These are phyloP conservation scores for Lepidium africanum DNA, from an alignment of 345 rosid species.

Conservation along the genomic window DNA sequence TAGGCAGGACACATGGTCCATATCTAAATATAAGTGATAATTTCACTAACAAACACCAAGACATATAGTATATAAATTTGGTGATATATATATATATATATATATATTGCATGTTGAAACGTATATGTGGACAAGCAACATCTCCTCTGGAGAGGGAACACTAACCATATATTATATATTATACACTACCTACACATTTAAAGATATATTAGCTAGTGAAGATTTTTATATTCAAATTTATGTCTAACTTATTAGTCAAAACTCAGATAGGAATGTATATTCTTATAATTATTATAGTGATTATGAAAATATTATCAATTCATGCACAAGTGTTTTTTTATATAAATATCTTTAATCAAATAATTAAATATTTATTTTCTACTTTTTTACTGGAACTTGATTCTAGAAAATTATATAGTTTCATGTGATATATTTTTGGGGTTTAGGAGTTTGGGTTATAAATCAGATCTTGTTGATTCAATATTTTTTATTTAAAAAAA, in stretches of 20 bases:
- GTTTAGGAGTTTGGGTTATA: too few relatives aligned
- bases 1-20: conserved; percentile 3
- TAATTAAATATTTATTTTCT: too few relatives aligned
- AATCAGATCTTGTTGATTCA: too few relatives aligned
- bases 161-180: neutral
- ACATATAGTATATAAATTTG: neutral
- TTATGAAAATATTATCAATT: neutral
- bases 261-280: neutral
- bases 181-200: conserved; percentile 11
- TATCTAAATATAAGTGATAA: neutral
- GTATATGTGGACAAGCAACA: conserved; percentile 7
- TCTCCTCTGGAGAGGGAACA: neutral
- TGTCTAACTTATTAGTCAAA: neutral
- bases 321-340: too few relatives aligned
- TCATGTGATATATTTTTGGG: too few relatives aligned
- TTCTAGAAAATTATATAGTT: too few relatives aligned
- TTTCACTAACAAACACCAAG: neutral
- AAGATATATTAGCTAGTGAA: neutral
- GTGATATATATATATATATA: too few relatives aligned
- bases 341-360: too few relatives aligned
- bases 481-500: too few relatives aligned
- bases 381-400: too few relatives aligned
- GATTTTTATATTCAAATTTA: neutral
- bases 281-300: neutral
- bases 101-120: neutral